Base-by-base conservation (phyloP, 345 rosid genomes). In the Acer negundo region DNA sequence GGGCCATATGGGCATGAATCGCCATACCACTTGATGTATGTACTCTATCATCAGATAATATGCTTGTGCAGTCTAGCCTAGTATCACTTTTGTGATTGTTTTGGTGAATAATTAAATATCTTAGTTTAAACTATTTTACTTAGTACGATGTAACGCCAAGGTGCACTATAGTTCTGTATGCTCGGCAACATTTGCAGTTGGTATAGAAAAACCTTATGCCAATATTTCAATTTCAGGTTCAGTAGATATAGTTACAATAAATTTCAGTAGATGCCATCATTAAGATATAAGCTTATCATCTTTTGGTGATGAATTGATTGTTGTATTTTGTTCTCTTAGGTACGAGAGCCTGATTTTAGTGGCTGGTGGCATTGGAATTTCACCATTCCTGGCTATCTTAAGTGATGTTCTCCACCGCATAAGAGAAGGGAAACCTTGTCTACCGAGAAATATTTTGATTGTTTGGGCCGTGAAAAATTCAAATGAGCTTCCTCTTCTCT, bases 341-440 rank as follows among this genome's bases (percentile, higher is more conserved):
- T 93, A 93, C 23, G 94, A 93, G 80, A 89, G 91, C 88, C 87
- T 95, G 56, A 78, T 95, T 62, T 81, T 95, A 77, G 94, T 95
- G 17, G 99, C 98, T 2, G 99, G 99, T 73, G 98, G 99, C 62
- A 93, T 92, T 47, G 99, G 98, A 49, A 90, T 95, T 77, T 89
- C 98, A 19, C 99, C 99, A 0, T 90, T 95, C 85, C 71, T 95
- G 58, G 98, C 98, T 46, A 87, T 95, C 80, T 35, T 93, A 84
- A 90, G 94, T 35, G 97, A 95, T 73, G 79, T 95, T 82, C 80
- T 92, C 72, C 97, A 89, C 79, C 88, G 97, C 16, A 67, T 84
- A 31, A 83, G 86, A 64, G 90, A 91, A 78, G 94, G 90, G 17
- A 89, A 83, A 73, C 84, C 88, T 38, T 95, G 99, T 82, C 82